Base-by-base conservation (phyloP, 345 rosid genomes). In the Citrus unshiu region DNA sequence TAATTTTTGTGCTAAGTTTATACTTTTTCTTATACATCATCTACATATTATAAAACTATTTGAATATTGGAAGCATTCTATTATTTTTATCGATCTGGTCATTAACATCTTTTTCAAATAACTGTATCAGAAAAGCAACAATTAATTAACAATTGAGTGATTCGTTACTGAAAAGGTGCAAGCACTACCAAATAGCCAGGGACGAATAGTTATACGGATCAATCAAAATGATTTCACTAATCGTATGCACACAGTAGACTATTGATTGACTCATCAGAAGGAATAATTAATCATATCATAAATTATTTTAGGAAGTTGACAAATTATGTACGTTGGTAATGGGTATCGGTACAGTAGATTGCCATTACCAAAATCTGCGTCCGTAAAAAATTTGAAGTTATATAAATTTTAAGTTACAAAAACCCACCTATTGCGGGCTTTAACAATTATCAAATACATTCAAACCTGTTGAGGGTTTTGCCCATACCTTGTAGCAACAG, bases 371-470 rank as follows among this genome's bases (percentile, higher is more conserved):
- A 35, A 35, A 35, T 35, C 37, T 5, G 37, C 37, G 7, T 35
- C 7, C 37, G 7, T 5, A 35, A 35, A 34, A 34, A 34, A 5
- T 0, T 34, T 34, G 0, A 5, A 34, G 37, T 34, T 34, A 4
- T 34, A 34, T 34, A 34, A 34, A 34, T 2, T 27, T 27, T 27
- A 27, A 27, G 29, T 46, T 46, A 12, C 1, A 43, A 43, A 43
- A 46, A 3, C 3, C 0, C 18, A 3, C 5, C 0, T 1, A 0
- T 0, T 46, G 5, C 5, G 0, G 5, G 0, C 0, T 46, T 13
- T 13, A 46, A 46, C 1, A 12, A 43, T 12, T 43, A 43, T 43
- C 51, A 46, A 46, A 46, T 3, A 1, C 5, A 46, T 10, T 10
- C 18, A 13, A 46, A 46, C 16, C 14, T 0, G 4, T 0, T 0